Evolutionary conservation across 495 filamentous ascomycete genomes (phyloP), one percentile per base, ranked within the genome.

Genomic region (Aspergillus ellipticus): DNA sequence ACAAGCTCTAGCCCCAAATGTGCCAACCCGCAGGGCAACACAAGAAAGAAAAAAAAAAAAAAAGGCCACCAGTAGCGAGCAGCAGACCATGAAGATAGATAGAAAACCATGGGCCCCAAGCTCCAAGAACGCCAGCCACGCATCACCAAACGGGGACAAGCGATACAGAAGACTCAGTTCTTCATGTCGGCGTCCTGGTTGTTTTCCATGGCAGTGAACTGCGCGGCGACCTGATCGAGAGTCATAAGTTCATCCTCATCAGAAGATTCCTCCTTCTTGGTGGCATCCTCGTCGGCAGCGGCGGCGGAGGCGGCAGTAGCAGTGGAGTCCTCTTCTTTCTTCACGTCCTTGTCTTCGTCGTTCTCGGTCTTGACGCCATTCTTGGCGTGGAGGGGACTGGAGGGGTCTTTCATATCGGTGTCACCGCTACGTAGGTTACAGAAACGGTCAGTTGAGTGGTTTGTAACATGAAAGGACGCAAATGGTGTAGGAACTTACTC

Each of bases 401-500:
- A 39, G 15, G 3, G 21, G 7, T 39, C 16, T 28, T 28, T 28
- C 24, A 28, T 28, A 20, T 6, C 8, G 16, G 16, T 39, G 35
- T n/a, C n/a, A n/a, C n/a, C n/a, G 6, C 35, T 39, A 37, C 17
- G 4, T 5, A 15, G 15, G 10, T 37, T 2, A 28, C 2, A 24
- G 22, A 20, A 5, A 16, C n/a, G n/a, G 17, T n/a, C 20, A 19
- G 13, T 13, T n/a, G n/a, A n/a, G n/a, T 35, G 26, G 17, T 24
- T 20, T 33, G 16, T 28, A 42, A 0, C 2, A 11, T 3, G 11
- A 20, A 37, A 21, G 22, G 21, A 16, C 1, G 13, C 10, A 19
- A n/a, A 35, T 16, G 20, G 37, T 9, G 11, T 13, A 51, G 19
- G 13, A n/a, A 26, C 67, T 55, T 60, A 59, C 58, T 47, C 42